Percentiles rank a stretch among this genome's conserved stretches.
These are phyloP conservation scores for Botrytis fragariae DNA, from an alignment of 2,329 filamentous ascomycete genomes.

Conservation along the genomic window DNA sequence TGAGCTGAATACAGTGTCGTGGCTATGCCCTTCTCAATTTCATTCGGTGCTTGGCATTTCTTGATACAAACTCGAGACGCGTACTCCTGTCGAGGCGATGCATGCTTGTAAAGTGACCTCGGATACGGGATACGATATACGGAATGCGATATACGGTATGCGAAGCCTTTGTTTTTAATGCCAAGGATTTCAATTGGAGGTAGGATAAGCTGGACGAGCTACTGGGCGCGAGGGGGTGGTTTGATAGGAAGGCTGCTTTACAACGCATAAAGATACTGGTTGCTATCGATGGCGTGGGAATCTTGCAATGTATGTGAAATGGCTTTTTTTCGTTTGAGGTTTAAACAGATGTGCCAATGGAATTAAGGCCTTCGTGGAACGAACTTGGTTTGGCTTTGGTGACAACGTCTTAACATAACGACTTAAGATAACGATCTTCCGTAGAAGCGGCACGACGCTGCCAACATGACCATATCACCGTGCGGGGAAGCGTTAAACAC, in stretches of 20 bases:
- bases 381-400: not conserved
- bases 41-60: not conserved
- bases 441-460: not conserved
- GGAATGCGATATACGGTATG: not conserved
- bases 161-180: not conserved
- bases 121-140: not conserved
- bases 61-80: not conserved
- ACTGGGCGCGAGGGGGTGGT: not conserved
- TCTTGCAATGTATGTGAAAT: not conserved
- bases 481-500: not conserved
- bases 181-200: not conserved
- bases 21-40: not conserved
- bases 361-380: not conserved
- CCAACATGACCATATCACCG: not conserved
- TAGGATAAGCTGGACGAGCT: not conserved
- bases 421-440: not conserved
- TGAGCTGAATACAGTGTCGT: not conserved
- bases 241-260: not conserved
- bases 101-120: not conserved
- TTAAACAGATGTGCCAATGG: not conserved
- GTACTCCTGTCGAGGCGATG: not conserved
- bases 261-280: not conserved
- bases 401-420: not conserved
- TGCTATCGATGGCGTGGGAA: not conserved
- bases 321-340: not conserved